Conservation (phyloP, 164 flowering plant species). For the Sedum album region DNA sequence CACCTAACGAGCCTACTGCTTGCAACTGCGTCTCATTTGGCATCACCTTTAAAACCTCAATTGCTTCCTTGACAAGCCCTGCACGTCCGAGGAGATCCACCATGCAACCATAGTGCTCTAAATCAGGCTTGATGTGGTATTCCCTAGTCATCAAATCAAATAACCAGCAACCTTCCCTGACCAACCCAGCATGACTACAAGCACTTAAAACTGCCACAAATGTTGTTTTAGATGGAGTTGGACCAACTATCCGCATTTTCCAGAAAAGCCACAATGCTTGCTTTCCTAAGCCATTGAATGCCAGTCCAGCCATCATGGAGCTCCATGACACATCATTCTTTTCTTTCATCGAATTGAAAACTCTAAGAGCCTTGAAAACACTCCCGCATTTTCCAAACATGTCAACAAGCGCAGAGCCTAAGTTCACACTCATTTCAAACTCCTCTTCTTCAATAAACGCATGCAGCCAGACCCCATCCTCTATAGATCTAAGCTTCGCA, state of each 20-base stretch:
- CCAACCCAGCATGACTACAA: slow-evolving; percentile 54
- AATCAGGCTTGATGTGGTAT: slow-evolving; percentile 28
- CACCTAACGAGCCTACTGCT: slow-evolving; percentile 32
- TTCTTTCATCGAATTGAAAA: slow-evolving; percentile 33
- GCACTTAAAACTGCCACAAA: slow-evolving; percentile 48
- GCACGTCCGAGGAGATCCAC: slow-evolving; percentile 53
- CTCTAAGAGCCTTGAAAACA: slow-evolving; percentile 21
- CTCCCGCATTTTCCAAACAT: slow-evolving; percentile 70
- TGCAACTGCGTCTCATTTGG: slow-evolving; percentile 23
- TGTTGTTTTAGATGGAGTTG: slow-evolving; percentile 43
- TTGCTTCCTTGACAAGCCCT: slow-evolving; percentile 39
- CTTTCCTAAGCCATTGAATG: slow-evolving; percentile 44
- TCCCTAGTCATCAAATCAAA: slow-evolving; percentile 32
- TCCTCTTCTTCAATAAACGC: slow-evolving; percentile 35
- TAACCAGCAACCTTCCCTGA: slow-evolving; percentile 43
- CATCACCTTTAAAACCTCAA: slow-evolving; percentile 30
- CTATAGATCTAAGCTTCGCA: slow-evolving; percentile 41
- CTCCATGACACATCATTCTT: slow-evolving; percentile 50
- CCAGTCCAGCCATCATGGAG: slow-evolving; percentile 45
- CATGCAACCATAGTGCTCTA: slow-evolving; percentile 56
- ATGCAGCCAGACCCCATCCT: slow-evolving; percentile 44
- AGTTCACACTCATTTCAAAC: slow-evolving; percentile 33
- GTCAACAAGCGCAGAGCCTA: slow-evolving; percentile 54
- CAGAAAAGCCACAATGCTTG: slow-evolving; percentile 37
- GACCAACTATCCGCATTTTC: slow-evolving; percentile 24